Evolutionary conservation across 2,329 filamentous ascomycete genomes (phyloP).

Genomic region (Trichoderma lentiforme): DNA sequence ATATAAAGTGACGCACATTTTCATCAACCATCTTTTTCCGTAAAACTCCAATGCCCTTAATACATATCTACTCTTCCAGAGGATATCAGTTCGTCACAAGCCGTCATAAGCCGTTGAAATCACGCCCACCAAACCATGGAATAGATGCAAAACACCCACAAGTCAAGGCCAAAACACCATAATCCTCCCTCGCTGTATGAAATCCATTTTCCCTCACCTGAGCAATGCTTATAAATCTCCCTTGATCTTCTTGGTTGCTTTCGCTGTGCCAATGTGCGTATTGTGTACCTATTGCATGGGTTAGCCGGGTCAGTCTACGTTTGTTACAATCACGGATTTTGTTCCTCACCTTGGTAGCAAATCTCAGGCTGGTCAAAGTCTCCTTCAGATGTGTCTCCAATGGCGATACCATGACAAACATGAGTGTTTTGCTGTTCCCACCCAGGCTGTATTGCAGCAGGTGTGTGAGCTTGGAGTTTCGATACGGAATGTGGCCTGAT

Average conservation of each 20-base stretch:
- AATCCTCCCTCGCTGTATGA: background rate
- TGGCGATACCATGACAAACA: slow-evolving; percentile 98
- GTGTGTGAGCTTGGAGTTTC: slow-evolving; percentile 96
- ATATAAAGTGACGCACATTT: background rate
- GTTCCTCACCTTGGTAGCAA: slow-evolving; percentile 76
- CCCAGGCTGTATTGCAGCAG: slow-evolving; percentile 91
- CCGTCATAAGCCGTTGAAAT: slow-evolving; percentile 10
- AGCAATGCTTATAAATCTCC: slow-evolving; percentile 30
- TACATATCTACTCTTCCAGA: slow-evolving; percentile 4
- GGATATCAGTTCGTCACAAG: slow-evolving; percentile 11
- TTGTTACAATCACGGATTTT: slow-evolving; percentile 25
- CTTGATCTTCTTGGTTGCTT: slow-evolving; percentile 63
- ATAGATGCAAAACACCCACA: slow-evolving; percentile 15
- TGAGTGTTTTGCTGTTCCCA: slow-evolving; percentile 94
- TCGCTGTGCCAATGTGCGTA: slow-evolving; percentile 88
- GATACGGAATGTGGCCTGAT: slow-evolving; percentile 82
- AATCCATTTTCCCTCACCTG: background rate
- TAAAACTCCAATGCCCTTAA: background rate
- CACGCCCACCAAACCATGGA: slow-evolving; percentile 14
- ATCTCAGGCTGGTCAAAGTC: slow-evolving; percentile 90
- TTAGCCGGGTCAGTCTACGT: slow-evolving; percentile 11
- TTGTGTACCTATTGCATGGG: slow-evolving; percentile 63
- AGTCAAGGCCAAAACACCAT: background rate
- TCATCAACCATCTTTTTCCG: slow-evolving; percentile 14
- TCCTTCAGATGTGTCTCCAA: slow-evolving; percentile 87